Base-by-base conservation (phyloP, 1,139 yeast genomes). In the Debaryomyces nepalensis region DNA sequence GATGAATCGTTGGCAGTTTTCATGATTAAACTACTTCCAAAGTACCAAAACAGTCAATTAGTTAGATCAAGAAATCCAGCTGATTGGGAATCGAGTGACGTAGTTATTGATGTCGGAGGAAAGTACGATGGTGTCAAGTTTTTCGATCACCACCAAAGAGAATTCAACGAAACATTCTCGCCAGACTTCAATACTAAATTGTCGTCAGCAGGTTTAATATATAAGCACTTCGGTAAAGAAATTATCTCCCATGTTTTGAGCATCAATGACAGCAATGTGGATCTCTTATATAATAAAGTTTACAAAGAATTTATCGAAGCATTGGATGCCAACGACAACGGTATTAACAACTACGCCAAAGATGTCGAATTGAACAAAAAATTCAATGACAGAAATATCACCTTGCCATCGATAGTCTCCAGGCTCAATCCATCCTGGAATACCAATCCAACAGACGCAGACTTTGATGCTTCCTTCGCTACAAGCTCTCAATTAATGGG, bases 1-100 rank as follows among this genome's bases (percentile, higher is more conserved):
- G 99, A 93, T 65, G 99, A 93, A 64, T 84, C 96, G n/a, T 76
- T 95, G 46, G 99, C 98, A 2, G 97, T 91, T 3, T 91, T 77
- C 64, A 82, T 93, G 86, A 72, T 93, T 45, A 81, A 78, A 55
- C 70, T 81, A 21, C 71, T 93, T 40, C 96, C 97, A 3, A 74
- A 79, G 59, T 93, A 65, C 64, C 61, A 77, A 43, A 74, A 81
- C 45, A 84, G 96, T 10, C 75, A 73, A 42, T 73, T 93, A 24
- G 78, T 88, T 16, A 82, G 99, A 61, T 86, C 97, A 4, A 80
- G 99, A 69, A 84, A 84, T 51, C 86, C 91, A 4, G 79, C 70
- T 12, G 85, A 81, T 47, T 87, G 97, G 84, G 97, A 88, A 55
- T 73, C 73, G 35, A 84, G 96, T 56, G 97, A 91, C 62, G 86